A percentile compares a stretch with the other conserved stretches of the same genome.
phyloP scores from a whole-genome alignment of 352 stramenopile genomes.

The Pythium coloratum region DNA sequence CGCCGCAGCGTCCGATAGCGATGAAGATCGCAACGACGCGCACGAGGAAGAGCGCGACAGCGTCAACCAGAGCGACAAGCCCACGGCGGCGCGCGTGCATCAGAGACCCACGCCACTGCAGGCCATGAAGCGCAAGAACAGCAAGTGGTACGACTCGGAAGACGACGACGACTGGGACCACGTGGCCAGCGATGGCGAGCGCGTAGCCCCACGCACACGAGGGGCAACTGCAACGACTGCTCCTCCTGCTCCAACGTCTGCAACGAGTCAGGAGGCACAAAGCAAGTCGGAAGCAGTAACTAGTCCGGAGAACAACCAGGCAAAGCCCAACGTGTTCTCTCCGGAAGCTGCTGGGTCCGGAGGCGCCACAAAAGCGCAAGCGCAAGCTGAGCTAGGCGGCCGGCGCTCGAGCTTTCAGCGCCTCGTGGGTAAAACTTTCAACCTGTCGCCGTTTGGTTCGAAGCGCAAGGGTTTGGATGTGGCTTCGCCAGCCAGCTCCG shows the following conservation, averaged over 20 bases:
- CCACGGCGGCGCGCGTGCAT: slow-evolving; percentile 6
- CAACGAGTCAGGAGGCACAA: neutral
- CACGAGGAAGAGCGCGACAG: slow-evolving; percentile 8
- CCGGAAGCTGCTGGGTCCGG: neutral
- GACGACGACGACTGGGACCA: slow-evolving; percentile 25
- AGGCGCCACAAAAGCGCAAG: neutral
- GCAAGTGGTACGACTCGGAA: slow-evolving; percentile 30
- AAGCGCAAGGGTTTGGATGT: slow-evolving; percentile 36
- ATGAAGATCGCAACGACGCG: slow-evolving; percentile 33
- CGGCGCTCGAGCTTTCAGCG: slow-evolving; percentile 65
- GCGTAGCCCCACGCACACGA: neutral
- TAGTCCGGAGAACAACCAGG: neutral
- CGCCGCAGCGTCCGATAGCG: neutral
- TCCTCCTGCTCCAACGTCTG: neutral
- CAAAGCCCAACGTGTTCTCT: slow-evolving; percentile 4
- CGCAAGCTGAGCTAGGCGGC: slow-evolving; percentile 9
- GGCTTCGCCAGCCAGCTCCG: slow-evolving; percentile 13
- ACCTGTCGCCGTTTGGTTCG: slow-evolving; percentile 58
- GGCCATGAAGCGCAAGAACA: slow-evolving; percentile 25
- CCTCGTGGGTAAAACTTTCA: slow-evolving; percentile 63
- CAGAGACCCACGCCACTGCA: slow-evolving; percentile 7
- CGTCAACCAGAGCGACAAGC: slow-evolving; percentile 13
- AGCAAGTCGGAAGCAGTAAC: neutral
- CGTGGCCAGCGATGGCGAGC: slow-evolving; percentile 17
- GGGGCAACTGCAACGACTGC: neutral